Evolutionary conservation across 768 basidiomycete genomes (phyloP).

Genomic region (Mycena vulgaris): DNA sequence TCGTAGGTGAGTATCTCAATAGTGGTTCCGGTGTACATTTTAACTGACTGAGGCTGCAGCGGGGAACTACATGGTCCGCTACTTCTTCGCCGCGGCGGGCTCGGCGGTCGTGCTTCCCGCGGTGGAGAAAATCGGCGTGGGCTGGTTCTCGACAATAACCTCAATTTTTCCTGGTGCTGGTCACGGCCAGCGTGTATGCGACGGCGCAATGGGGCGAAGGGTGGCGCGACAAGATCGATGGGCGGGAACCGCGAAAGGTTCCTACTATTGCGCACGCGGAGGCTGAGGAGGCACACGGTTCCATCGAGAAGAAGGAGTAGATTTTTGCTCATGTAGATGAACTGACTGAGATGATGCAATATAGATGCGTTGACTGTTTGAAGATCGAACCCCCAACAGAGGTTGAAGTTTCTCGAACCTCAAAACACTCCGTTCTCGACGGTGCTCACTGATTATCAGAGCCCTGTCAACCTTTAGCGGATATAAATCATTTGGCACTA

Average conservation of each 20-base stretch:
- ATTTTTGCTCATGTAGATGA: not conserved
- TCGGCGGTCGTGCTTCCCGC: conserved; percentile 37
- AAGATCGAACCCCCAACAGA: too few relatives aligned
- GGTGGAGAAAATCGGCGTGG: conserved; percentile 34
- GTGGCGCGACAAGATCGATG: conserved; percentile 35
- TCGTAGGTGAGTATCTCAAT: conserved; percentile 24
- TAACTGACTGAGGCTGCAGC: conserved; percentile 1
- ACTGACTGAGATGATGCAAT: too few relatives aligned
- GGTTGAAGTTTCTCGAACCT: too few relatives aligned
- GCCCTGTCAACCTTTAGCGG: too few relatives aligned
- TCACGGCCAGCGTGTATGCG: conserved; percentile 17
- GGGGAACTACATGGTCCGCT: conserved; percentile 36
- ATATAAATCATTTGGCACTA: too few relatives aligned
- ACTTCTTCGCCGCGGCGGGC: conserved; percentile 36
- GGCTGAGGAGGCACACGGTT: not conserved
- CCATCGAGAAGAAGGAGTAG: conserved; percentile 13
- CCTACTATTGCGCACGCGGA: not conserved
- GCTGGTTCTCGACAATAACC: conserved; percentile 38
- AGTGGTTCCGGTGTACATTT: not conserved
- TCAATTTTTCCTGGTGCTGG: conserved; percentile 28
- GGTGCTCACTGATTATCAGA: too few relatives aligned
- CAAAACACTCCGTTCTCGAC: too few relatives aligned
- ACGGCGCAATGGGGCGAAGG: conserved; percentile 34
- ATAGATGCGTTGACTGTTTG: not conserved
- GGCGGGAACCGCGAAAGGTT: not conserved